Base-by-base conservation (phyloP, 148 eudicot species). In the Chenopodium suecicum region DNA sequence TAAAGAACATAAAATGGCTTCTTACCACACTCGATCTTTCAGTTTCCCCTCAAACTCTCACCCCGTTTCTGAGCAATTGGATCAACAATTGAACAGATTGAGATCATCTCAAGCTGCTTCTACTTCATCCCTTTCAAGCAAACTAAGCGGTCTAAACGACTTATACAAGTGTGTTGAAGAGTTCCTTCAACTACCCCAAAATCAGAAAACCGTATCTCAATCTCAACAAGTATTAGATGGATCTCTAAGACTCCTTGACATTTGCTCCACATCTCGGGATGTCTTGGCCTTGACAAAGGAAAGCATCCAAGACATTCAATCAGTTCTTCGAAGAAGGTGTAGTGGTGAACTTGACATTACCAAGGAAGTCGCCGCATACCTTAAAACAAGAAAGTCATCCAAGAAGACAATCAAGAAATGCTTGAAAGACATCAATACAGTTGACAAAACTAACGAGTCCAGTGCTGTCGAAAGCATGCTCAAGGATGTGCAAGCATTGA, bases 31-130 rank as follows among this genome's bases (percentile, higher is more conserved):
- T 52, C 86, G 86, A 17, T 84, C 83, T 9, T 60, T 20, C 83
- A 80, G 86, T 47, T 64, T 67, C 54, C 86, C 86, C 19, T 76
- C 83, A 22, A 50, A 52, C 50, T 76, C 80, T 70, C 83, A 76
- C 58, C 83, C 79, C 11, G 10, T 80, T 9, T 56, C 62, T 34
- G 65, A 60, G 19, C 77, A 71, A 34, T n/a, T 80, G 10, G 78
- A 76, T 22, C 52, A 79, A 58, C 73, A 76, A 25, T 72, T 80
- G 25, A 74, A 77, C 48, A 82, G 80, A 68, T 58, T 84, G 23
- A 84, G 81, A 7, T 64, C 87, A 16, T 70, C 83, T 29, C 77
- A 85, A 79, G n/a, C 83, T 29, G 73, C 87, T 37, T 86, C 86
- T 3, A 58, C 84, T n/a, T 63, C 86, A 47, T 77, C 83, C 22